Evolutionary conservation across 192 early-diverging fungal genomes (phyloP).

Genomic region (Chytriomyces hyalinus): DNA sequence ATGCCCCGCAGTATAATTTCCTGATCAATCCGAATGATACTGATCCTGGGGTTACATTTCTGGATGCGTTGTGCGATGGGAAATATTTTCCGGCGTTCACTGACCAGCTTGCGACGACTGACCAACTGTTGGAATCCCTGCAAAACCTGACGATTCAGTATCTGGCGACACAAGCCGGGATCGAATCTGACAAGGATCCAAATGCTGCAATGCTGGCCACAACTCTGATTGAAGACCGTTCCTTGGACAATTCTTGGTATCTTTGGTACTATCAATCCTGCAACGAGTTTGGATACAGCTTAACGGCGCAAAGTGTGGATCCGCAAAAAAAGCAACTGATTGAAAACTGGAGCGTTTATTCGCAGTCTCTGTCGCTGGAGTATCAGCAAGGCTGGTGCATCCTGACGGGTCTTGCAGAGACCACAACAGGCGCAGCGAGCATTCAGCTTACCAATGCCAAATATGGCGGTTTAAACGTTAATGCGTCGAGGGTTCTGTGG

Average conservation of each 20-base stretch:
- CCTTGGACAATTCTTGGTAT: not conserved
- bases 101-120: not conserved
- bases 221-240: not conserved
- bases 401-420: not conserved
- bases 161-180: not conserved
- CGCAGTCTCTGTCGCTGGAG: slow-evolving; percentile 1
- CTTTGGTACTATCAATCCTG: slow-evolving; percentile 26
- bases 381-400: not conserved
- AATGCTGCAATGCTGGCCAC: not conserved
- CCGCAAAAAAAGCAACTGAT: not conserved
- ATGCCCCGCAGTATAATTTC: slow-evolving; percentile 7
- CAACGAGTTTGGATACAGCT: slow-evolving; percentile 31
- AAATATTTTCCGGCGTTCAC: slow-evolving; percentile 17
- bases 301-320: slow-evolving; percentile 3
- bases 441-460: not conserved
- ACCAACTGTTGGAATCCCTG: not conserved
- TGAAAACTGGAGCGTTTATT: slow-evolving; percentile 21
- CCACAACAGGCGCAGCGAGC: not conserved
- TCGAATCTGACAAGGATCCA: slow-evolving; percentile 4
- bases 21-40: slow-evolving; percentile 11
- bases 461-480: not conserved
- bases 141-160: not conserved
- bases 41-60: not conserved
- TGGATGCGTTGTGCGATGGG: slow-evolving; percentile 18
- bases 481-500: slow-evolving; percentile 6